Evolutionary conservation across 768 basidiomycete species (phyloP).

Genomic region (Pleurotus pulmonarius): DNA sequence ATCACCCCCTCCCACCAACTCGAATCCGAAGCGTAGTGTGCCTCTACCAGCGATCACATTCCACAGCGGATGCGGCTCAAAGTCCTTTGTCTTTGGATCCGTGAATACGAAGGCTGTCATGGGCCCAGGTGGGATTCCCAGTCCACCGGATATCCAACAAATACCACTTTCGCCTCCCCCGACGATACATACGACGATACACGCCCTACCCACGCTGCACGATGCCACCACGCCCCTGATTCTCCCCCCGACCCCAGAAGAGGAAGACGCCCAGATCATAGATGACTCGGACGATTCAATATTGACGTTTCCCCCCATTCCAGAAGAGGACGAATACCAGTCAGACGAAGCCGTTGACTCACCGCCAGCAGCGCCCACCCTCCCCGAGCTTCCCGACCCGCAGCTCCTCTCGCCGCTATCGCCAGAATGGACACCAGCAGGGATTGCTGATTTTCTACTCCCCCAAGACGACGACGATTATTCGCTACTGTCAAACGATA

Average conservation of each 20-base stretch:
- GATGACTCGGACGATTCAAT: not conserved
- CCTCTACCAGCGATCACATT: slow-evolving; percentile 17
- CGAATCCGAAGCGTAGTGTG: slow-evolving; percentile 21
- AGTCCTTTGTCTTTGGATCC: not conserved
- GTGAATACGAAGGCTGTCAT: not conserved
- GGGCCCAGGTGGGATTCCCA: slow-evolving; percentile 22
- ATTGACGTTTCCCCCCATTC: not conserved
- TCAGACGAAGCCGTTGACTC: not conserved
- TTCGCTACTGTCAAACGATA: slow-evolving; percentile 3
- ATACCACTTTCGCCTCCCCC: slow-evolving; percentile 38
- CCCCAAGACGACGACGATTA: slow-evolving; percentile 13
- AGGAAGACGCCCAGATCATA: not conserved
- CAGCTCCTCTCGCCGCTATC: slow-evolving; percentile 30
- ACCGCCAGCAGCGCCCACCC: not conserved
- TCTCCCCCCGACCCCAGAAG: slow-evolving; percentile 1
- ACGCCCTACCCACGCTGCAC: slow-evolving; percentile 30
- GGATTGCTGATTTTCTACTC: slow-evolving; percentile 6
- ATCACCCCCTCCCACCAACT: slow-evolving; percentile 24
- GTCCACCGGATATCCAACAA: slow-evolving; percentile 28
- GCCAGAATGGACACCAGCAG: slow-evolving; percentile 24
- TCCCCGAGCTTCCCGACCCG: slow-evolving; percentile 2
- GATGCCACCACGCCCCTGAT: slow-evolving; percentile 7
- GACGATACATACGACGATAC: slow-evolving; percentile 33
- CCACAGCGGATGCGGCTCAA: slow-evolving; percentile 4
- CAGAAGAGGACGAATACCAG: slow-evolving; percentile 13